Evolutionary conservation across 768 basidiomycete genomes (phyloP).

Genomic region (Mycena crocata): DNA sequence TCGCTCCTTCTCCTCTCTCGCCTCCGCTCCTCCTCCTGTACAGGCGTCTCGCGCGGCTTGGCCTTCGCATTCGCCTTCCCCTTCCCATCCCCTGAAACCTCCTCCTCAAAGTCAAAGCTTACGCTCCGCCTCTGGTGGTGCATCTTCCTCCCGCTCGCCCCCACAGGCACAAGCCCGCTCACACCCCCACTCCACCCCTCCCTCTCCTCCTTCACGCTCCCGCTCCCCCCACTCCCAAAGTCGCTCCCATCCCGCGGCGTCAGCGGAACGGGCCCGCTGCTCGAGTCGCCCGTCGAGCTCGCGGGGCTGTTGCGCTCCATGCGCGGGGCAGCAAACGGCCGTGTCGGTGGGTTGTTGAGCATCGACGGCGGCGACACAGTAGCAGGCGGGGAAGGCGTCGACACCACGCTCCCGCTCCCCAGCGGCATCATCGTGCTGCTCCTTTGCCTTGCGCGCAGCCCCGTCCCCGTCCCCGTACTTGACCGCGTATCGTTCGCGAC

Average conservation of each 20-base stretch:
- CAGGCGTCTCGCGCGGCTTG: slow-evolving; percentile 45
- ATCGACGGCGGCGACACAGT: slow-evolving; percentile 12
- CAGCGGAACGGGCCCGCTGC: slow-evolving; percentile 77
- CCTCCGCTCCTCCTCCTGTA: slow-evolving; percentile 66
- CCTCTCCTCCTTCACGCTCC: slow-evolving; percentile 32
- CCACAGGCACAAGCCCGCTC: slow-evolving; percentile 44
- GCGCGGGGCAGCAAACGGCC: slow-evolving; percentile 64
- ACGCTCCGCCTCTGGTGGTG: slow-evolving; percentile 73
- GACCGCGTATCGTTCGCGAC: slow-evolving; percentile 13
- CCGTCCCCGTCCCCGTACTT: slow-evolving; percentile 4
- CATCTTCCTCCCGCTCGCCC: slow-evolving; percentile 27
- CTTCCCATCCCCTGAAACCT: slow-evolving; percentile 44
- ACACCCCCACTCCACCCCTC: slow-evolving; percentile 48
- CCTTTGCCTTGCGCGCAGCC: slow-evolving; percentile 40
- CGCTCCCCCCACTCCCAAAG: slow-evolving; percentile 43
- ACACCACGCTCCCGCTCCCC: slow-evolving; percentile 20
- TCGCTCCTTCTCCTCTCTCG: slow-evolving; percentile 82
- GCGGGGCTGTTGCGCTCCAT: slow-evolving; percentile 75
- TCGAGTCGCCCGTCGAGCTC: slow-evolving; percentile 89
- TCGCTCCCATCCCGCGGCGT: slow-evolving; percentile 88
- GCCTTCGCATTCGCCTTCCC: slow-evolving; percentile 43
- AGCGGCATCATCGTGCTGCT: slow-evolving; percentile 55
- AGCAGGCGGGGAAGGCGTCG: slow-evolving; percentile 27
- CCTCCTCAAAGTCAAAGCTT: slow-evolving; percentile 79
- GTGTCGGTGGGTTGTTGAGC: slow-evolving; percentile 46